Evolutionary conservation across 177 flowering plant species (phyloP), one percentile per base, ranked within the genome.

Genomic region (Vitis hybrid): DNA sequence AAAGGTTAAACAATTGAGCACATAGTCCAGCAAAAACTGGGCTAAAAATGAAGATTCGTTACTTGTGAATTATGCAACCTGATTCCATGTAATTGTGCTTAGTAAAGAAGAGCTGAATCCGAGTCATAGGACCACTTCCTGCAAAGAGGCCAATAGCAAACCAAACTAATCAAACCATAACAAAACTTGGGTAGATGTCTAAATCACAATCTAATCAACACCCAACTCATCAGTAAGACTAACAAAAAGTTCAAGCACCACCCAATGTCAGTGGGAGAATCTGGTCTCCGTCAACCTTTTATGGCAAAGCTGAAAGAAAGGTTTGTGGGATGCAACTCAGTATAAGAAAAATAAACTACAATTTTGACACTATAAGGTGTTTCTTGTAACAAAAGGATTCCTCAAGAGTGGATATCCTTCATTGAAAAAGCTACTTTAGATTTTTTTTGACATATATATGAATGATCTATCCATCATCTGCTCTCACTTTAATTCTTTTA

Each of bases 311-410:
- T 11, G 68, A 68, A 75, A 49, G 58, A 13, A 24, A 18, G 55
- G 15, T 57, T 17, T 59, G 18, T 75, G 59, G 38, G 6, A 18
- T 62, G 18, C 67, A 65, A 53, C 54, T n/a, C 56, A 12, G 4
- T 18, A 56, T 14, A 1, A 44, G 11, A 19, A 58, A 38, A 54
- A 20, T 56, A 66, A 59, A 24, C 64, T 8, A 54, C 33, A 50
- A 18, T 28, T 67, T 54, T 19, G n/a, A 53, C 64, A 58, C 64
- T 72, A 57, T 68, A 5, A 44, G 22, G 54, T 44, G 52, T 79
- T 80, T 50, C 81, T 80, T 80, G 76, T 67, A 55, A 68, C 69
- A 50, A 66, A 83, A 71, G 81, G 79, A 82, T 82, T 75, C 88
- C 76, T 18, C 50, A 51, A 60, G 66, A 77, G 79, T 84, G 82